phyloP scores from a whole-genome alignment of 805 yeast species.

The Saccharomycopsis fibuligera region DNA sequence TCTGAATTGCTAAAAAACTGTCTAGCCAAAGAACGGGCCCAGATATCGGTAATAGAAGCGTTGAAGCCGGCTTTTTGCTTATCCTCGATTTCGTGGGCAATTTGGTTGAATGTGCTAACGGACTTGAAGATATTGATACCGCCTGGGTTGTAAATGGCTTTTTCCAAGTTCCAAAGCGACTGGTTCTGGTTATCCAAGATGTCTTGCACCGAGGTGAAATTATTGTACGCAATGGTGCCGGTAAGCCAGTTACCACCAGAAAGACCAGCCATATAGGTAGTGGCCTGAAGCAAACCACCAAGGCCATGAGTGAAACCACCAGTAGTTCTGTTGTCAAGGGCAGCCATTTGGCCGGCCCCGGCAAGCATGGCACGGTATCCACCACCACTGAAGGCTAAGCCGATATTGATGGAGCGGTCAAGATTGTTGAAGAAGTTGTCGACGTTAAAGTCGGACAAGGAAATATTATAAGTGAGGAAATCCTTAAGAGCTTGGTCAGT shows the following conservation, averaged over 20 bases:
- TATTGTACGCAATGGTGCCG: slow-evolving; percentile 60
- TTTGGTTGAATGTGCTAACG: slow-evolving; percentile 46
- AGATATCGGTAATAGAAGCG: slow-evolving; percentile 64
- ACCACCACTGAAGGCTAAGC: slow-evolving; percentile 72
- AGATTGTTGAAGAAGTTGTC: slow-evolving; percentile 29
- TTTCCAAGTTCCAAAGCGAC: slow-evolving; percentile 63
- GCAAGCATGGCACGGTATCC: slow-evolving; percentile 84
- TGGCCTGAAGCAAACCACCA: slow-evolving; percentile 67
- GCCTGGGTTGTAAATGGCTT: slow-evolving; percentile 55
- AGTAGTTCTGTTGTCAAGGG: slow-evolving; percentile 66
- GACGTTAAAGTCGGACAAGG: slow-evolving; percentile 32
- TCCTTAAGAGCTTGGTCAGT: slow-evolving; percentile 41
- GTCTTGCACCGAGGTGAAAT: slow-evolving; percentile 65
- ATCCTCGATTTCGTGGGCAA: slow-evolving; percentile 43
- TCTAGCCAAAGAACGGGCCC: slow-evolving; percentile 73
- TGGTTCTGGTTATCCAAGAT: slow-evolving; percentile 38
- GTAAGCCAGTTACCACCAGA: slow-evolving; percentile 86
- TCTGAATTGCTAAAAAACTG: slow-evolving; percentile 60
- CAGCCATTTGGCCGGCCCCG: slow-evolving; percentile 81
- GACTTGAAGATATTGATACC: slow-evolving; percentile 53
- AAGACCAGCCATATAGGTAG: slow-evolving; percentile 68
- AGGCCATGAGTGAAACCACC: slow-evolving; percentile 49
- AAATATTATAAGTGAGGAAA: slow-evolving; percentile 36
- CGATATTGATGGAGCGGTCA: slow-evolving; percentile 37
- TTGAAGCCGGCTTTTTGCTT: slow-evolving; percentile 61